Percentiles rank a stretch among this genome's conserved stretches.
Evolutionary conservation across 805 yeast species (phyloP).

Genomic region (Suhomyces emberorum): DNA sequence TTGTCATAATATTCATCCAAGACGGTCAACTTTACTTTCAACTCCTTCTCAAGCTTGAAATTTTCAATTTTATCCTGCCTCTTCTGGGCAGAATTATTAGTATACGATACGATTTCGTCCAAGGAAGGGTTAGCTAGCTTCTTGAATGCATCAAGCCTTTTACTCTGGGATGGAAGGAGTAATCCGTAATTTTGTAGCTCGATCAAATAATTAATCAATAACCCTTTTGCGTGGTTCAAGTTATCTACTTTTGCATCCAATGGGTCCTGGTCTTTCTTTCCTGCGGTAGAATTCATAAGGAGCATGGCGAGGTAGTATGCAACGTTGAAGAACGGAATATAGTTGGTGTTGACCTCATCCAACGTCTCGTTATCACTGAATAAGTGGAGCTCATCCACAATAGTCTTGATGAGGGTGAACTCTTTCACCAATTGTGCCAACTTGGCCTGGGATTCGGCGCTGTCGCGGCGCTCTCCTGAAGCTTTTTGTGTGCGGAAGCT

Average conservation of each 20-base stretch:
- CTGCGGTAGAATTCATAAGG: conserved; percentile 12
- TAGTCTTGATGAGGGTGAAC: conserved; percentile 42
- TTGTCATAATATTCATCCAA: conserved; percentile 28
- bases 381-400: conserved; percentile 48
- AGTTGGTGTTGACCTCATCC: conserved; percentile 64
- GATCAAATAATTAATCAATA: conserved; percentile 34
- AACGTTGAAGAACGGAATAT: conserved; percentile 56
- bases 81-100: conserved; percentile 39
- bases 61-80: conserved; percentile 73
- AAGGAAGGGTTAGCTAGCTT: conserved; percentile 40
- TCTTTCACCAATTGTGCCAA: conserved; percentile 37
- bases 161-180: conserved; percentile 34
- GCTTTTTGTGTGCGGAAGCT: conserved; percentile 6
- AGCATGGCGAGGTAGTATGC: conserved; percentile 54
- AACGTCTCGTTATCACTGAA: conserved; percentile 71
- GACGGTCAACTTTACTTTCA: conserved; percentile 41
- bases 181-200: conserved; percentile 22
- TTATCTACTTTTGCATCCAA: conserved; percentile 24
- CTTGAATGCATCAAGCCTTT: conserved; percentile 39
- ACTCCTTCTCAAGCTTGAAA: conserved; percentile 56
- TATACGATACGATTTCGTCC: conserved; percentile 26
- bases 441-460: conserved; percentile 36
- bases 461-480: conserved; percentile 36
- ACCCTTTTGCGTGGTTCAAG: conserved; percentile 33
- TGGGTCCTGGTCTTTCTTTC: conserved; percentile 2